Conservation (phyloP, 1,139 yeast species). For the Saccharomyces uvarum region DNA sequence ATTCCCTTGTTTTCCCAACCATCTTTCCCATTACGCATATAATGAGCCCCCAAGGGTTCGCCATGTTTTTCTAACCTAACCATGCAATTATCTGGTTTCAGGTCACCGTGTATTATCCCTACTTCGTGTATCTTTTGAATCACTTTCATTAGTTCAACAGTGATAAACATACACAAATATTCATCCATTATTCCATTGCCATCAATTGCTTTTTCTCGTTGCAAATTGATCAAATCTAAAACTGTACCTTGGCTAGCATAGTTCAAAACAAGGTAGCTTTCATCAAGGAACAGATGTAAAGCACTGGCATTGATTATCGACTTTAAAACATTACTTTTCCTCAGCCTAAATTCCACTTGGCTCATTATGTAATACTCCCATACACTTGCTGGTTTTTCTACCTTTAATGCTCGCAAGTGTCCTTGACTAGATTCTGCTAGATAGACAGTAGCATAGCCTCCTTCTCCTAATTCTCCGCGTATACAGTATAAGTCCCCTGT, state of each 20-base stretch:
- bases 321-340: constrained; percentile 25
- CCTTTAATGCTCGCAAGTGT: constrained; percentile 56
- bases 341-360: constrained; percentile 40
- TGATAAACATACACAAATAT: constrained; percentile 51
- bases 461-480: constrained; percentile 60
- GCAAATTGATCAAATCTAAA: constrained; percentile 58
- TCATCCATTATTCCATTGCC: constrained; percentile 43
- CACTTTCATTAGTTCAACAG: constrained; percentile 54
- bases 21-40: constrained; percentile 33
- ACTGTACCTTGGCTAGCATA: constrained; percentile 70
- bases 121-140: constrained; percentile 56
- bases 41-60: constrained; percentile 24
- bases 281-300: constrained; percentile 57
- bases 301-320: constrained; percentile 49
- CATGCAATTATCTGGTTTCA: constrained; percentile 86
- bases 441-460: constrained; percentile 76
- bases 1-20: constrained; percentile 55
- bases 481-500: constrained; percentile 51
- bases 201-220: constrained; percentile 28
- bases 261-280: constrained; percentile 64
- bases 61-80: constrained; percentile 41
- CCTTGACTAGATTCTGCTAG: constrained; percentile 63
- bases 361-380: constrained; percentile 80
- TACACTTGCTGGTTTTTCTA: constrained; percentile 59
- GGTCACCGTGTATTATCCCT: constrained; percentile 75